A percentile compares a stretch with the other conserved stretches of the same genome.
Evolutionary conservation across 768 basidiomycete genomes (phyloP).

Genomic region (Russula compacta): DNA sequence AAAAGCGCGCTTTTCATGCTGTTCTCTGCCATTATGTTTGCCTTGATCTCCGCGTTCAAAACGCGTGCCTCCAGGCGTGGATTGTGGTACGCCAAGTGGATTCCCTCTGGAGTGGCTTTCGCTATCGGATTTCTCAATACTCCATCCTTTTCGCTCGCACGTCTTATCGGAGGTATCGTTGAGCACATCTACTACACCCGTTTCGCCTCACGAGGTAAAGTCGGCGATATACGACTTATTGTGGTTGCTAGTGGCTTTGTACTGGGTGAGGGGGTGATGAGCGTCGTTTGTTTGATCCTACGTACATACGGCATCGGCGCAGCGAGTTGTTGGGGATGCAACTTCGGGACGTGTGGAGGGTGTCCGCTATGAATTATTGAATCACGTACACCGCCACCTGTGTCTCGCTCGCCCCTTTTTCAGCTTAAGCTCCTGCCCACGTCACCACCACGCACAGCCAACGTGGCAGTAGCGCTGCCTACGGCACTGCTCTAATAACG

Average conservation of each 20-base stretch:
- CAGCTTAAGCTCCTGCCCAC: too few species aligned
- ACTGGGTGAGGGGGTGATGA: conserved; percentile 86
- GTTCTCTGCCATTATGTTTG: conserved; percentile 64
- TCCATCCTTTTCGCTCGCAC: conserved; percentile 87
- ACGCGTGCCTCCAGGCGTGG: conserved; percentile 42
- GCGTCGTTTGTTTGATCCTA: conserved; percentile 67
- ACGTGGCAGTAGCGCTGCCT: conserved; percentile 9
- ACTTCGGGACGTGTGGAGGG: conserved; percentile 61
- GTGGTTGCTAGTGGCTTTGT: conserved; percentile 94
- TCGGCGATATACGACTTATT: conserved; percentile 63
- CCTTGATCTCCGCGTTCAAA: conserved; percentile 56
- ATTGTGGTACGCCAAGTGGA: conserved; percentile 57
- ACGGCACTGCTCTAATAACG: neutral
- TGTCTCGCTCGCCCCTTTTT: too few species aligned
- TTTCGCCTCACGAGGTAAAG: conserved; percentile 38
- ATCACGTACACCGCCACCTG: neutral
- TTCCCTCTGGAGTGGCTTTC: conserved; percentile 90
- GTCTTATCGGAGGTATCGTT: conserved; percentile 78
- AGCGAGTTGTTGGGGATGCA: conserved; percentile 82
- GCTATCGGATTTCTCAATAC: conserved; percentile 95
- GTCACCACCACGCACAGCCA: neutral
- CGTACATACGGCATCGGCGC: conserved; percentile 67
- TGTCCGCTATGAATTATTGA: conserved; percentile 29
- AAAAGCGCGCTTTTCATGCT: conserved; percentile 74
- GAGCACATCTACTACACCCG: conserved; percentile 59